phyloP scores from a whole-genome alignment of 2,329 filamentous ascomycete species.

The Furcasterigmium sp. region DNA sequence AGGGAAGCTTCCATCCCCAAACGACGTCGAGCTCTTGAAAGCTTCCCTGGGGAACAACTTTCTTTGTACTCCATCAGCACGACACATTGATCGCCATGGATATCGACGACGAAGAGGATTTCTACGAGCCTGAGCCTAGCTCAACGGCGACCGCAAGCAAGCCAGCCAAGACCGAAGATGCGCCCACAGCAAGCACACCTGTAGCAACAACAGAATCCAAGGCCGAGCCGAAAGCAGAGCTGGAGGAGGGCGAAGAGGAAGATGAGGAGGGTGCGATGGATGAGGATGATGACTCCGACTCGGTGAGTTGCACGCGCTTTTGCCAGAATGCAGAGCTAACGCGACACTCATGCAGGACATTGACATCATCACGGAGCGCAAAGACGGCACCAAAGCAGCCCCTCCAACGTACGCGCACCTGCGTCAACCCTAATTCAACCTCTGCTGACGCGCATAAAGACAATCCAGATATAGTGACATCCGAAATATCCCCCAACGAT shows the following conservation, averaged over 20 bases:
- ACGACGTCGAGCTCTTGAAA: neutral
- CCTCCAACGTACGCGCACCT: slow-evolving; percentile 46
- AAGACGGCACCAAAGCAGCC: slow-evolving; percentile 56
- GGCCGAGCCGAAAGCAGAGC: slow-evolving; percentile 37
- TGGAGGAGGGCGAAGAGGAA: slow-evolving; percentile 61
- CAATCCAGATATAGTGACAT: slow-evolving; percentile 61
- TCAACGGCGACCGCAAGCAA: slow-evolving; percentile 6
- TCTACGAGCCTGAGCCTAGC: slow-evolving; percentile 54
- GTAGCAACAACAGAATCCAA: slow-evolving; percentile 19
- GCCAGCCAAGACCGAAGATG: slow-evolving; percentile 1
- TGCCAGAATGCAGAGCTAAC: slow-evolving; percentile 1
- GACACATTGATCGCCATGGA: slow-evolving; percentile 44
- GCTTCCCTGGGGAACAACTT: slow-evolving; percentile 1
- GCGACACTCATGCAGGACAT: slow-evolving; percentile 45
- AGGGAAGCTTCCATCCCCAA: neutral
- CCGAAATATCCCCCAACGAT: slow-evolving; percentile 58
- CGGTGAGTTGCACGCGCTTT: slow-evolving; percentile 25
- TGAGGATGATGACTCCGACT: slow-evolving; percentile 53
- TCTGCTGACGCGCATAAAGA: slow-evolving; percentile 23
- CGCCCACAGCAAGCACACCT: slow-evolving; percentile 5
- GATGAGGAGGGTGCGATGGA: slow-evolving; percentile 57
- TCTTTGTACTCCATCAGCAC: slow-evolving; percentile 1
- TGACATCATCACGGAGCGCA: slow-evolving; percentile 63
- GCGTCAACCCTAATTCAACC: neutral
- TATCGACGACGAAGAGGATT: slow-evolving; percentile 63